phyloP scores from a whole-genome alignment of 352 stramenopile genomes.

The Pythium monospermum region DNA sequence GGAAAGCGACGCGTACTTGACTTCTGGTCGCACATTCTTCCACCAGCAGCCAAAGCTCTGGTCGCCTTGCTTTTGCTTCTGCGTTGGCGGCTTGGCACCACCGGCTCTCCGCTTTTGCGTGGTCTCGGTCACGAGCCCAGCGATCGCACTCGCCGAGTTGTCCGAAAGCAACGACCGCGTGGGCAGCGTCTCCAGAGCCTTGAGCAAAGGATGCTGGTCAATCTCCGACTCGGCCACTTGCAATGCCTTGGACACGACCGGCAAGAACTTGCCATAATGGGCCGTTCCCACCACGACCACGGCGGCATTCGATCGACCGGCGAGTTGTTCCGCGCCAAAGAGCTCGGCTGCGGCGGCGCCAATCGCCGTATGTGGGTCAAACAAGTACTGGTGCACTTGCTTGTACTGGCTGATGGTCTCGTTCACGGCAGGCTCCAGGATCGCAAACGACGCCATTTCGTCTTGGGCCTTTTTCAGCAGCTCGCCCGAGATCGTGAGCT shows the following conservation, averaged over 20 bases:
- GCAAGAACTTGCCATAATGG: conserved; percentile 97
- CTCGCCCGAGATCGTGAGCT: conserved; percentile 91
- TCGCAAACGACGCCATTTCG: conserved; percentile 92
- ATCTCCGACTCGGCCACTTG: conserved; percentile 58
- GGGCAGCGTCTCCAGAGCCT: conserved; percentile 64
- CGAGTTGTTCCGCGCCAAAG: conserved; percentile 58
- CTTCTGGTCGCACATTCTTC: background rate
- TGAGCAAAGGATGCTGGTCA: conserved; percentile 69
- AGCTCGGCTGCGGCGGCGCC: conserved; percentile 89
- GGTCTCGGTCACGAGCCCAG: conserved; percentile 54
- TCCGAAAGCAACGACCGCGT: conserved; percentile 55
- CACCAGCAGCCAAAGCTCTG: conserved; percentile 18
- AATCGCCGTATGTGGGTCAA: conserved; percentile 97
- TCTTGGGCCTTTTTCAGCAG: conserved; percentile 86
- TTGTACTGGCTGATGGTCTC: conserved; percentile 91
- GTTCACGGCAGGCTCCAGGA: conserved; percentile 85
- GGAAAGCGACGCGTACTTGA: conserved; percentile 18
- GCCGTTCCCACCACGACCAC: conserved; percentile 96
- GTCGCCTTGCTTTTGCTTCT: background rate
- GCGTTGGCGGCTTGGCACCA: background rate
- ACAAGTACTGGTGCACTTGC: conserved; percentile 91
- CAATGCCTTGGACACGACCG: conserved; percentile 88
- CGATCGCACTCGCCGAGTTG: conserved; percentile 60
- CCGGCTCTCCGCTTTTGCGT: conserved; percentile 18
- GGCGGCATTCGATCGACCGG: conserved; percentile 44